Percentiles rank a stretch among this genome's conserved stretches.
Conservation (phyloP, 2,329 filamentous ascomycete species). For the Aspergillus candidus region DNA sequence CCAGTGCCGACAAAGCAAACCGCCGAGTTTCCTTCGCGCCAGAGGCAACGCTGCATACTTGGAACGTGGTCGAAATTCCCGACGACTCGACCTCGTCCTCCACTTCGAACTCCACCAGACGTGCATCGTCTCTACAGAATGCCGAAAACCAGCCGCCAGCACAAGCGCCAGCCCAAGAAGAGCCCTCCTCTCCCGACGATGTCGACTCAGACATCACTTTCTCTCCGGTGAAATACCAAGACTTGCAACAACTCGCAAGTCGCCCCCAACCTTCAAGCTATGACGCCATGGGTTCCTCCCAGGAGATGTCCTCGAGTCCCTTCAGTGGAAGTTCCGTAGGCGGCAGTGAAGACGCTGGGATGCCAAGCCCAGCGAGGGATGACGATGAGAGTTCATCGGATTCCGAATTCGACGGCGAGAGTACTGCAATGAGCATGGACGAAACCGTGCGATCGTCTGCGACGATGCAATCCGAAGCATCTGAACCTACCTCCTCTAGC, state of each 20-base stretch:
- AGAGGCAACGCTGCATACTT: conserved; percentile 93
- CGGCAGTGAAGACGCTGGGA: conserved; percentile 41
- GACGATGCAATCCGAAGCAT: conserved; percentile 52
- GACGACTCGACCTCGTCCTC: conserved; percentile 79
- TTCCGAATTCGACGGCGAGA: conserved; percentile 56
- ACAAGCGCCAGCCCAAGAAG: conserved; percentile 44
- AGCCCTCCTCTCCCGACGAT: conserved; percentile 57
- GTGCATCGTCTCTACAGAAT: conserved; percentile 57
- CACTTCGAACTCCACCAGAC: conserved; percentile 66
- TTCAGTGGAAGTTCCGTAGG: conserved; percentile 57
- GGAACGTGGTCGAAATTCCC: conserved; percentile 84
- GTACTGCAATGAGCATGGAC: conserved; percentile 76
- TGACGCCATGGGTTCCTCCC: conserved; percentile 56
- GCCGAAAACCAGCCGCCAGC: conserved; percentile 23
- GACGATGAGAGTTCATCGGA: conserved; percentile 41
- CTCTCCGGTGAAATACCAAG: conserved; percentile 60
- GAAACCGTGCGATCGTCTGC: conserved; percentile 63
- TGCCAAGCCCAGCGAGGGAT: conserved; percentile 34
- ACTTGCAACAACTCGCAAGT: conserved; percentile 55
- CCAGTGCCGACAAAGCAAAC: conserved; percentile 51
- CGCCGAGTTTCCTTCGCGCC: conserved; percentile 94
- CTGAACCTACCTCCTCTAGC: conserved; percentile 56
- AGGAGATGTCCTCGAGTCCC: conserved; percentile 69
- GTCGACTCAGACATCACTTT: conserved; percentile 53
- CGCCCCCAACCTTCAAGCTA: conserved; percentile 32